Evolutionary conservation across 257 asterid genomes (phyloP).

Genomic region (Solanum chilense): DNA sequence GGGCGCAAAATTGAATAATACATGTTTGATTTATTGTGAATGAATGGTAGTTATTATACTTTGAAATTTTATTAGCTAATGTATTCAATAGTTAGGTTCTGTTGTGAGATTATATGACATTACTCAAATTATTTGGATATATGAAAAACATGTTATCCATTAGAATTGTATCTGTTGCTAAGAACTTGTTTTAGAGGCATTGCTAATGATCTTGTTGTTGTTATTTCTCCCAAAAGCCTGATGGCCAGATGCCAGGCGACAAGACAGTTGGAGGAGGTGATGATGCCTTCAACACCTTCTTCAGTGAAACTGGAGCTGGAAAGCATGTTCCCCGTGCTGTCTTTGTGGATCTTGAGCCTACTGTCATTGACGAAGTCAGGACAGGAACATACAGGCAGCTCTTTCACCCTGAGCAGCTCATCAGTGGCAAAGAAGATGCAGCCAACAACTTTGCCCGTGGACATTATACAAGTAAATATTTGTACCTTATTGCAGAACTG

Average conservation of each 20-base stretch:
- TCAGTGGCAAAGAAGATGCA: constrained; percentile 21
- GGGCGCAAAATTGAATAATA: background rate
- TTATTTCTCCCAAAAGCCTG: background rate
- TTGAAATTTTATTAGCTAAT: background rate
- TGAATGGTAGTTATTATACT: background rate
- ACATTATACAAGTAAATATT: constrained; percentile 8
- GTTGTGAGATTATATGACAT: background rate
- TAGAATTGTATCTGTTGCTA: background rate
- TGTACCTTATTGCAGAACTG: background rate
- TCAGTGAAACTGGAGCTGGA: constrained; percentile 17
- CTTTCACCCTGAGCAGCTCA: constrained; percentile 16
- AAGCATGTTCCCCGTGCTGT: constrained; percentile 21
- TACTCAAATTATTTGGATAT: background rate
- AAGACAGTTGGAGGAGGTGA: constrained; percentile 12
- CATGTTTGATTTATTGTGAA: background rate
- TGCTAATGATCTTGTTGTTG: background rate
- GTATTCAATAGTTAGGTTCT: background rate
- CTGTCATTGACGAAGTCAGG: constrained; percentile 17
- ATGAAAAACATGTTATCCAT: background rate
- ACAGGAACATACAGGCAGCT: constrained; percentile 14
- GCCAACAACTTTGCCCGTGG: constrained; percentile 23
- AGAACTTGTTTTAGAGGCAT: background rate
- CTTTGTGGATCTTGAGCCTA: constrained; percentile 20
- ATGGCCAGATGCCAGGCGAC: constrained; percentile 22
- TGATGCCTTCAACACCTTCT: constrained; percentile 22